Conservation (phyloP, 2,329 filamentous ascomycete genomes). For the Sporothrix humicola region DNA sequence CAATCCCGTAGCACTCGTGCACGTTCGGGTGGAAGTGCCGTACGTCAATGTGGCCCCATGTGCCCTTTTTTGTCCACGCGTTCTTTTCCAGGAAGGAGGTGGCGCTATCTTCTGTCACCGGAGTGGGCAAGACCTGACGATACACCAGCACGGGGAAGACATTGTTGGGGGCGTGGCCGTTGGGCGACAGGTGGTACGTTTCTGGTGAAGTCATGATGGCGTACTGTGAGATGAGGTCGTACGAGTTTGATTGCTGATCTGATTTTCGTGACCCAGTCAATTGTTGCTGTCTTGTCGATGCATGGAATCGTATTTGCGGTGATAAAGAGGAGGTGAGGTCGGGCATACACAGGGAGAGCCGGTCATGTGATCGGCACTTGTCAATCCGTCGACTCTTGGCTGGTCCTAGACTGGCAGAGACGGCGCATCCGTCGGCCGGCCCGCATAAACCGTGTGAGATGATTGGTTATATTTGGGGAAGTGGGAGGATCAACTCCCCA, state of each 20-base stretch:
- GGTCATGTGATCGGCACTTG: background rate
- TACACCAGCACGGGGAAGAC: background rate
- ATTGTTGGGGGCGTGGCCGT: constrained; percentile 8
- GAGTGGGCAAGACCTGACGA: background rate
- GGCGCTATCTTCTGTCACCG: background rate
- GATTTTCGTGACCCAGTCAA: too few species aligned
- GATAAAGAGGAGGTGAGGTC: constrained; percentile 9
- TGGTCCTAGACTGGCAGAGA: background rate
- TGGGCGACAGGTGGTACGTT: background rate
- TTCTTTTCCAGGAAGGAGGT: background rate
- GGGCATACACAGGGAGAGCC: background rate
- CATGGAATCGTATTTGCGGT: background rate
- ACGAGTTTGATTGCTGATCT: too few species aligned
- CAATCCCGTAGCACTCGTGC: constrained; percentile 1
- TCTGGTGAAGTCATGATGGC: background rate
- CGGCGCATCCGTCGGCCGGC: background rate
- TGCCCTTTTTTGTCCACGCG: constrained; percentile 3
- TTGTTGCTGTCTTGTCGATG: too few species aligned
- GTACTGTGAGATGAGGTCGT: too few species aligned
- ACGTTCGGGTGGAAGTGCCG: constrained; percentile 13
- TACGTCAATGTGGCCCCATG: constrained; percentile 16
- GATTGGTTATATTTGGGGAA: background rate
- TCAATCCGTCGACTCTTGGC: background rate
- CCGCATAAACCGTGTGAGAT: background rate
- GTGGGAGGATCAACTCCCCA: background rate